Percentiles rank a stretch among this genome's conserved stretches.
Conservation (phyloP, 768 basidiomycete species). For the Guyanaporus albipodus region DNA sequence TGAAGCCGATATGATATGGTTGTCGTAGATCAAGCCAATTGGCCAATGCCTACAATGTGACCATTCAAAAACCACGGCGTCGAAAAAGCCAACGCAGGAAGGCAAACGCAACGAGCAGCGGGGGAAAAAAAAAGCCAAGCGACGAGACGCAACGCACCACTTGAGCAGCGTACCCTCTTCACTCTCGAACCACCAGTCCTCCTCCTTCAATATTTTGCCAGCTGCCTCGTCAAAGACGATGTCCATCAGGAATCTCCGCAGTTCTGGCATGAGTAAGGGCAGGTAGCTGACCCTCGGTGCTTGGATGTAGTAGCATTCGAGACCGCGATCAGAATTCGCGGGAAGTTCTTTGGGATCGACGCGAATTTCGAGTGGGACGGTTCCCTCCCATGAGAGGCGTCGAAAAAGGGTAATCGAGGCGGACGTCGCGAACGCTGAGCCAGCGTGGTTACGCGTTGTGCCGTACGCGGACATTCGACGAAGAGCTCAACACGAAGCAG, state of each 20-base stretch:
- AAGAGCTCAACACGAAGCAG: not conserved
- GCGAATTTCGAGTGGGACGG: conserved; percentile 84
- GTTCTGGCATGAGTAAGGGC: conserved; percentile 84
- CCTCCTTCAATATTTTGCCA: conserved; percentile 71
- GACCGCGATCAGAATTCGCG: conserved; percentile 82
- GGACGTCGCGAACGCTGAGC: conserved; percentile 46
- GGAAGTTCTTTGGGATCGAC: conserved; percentile 88
- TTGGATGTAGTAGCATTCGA: conserved; percentile 88
- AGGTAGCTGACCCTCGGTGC: conserved; percentile 93
- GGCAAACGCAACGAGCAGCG: not conserved
- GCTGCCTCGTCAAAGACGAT: conserved; percentile 88
- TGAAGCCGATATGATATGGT: conserved; percentile 62
- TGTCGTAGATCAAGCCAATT: conserved; percentile 90
- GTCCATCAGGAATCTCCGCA: conserved; percentile 84
- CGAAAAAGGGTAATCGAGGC: conserved; percentile 82
- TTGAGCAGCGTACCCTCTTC: conserved; percentile 78
- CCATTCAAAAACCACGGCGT: conserved; percentile 7
- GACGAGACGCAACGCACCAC: conserved; percentile 61
- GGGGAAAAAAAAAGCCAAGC: not conserved
- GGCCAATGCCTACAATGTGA: conserved; percentile 87
- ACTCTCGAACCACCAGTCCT: conserved; percentile 98
- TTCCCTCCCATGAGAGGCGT: conserved; percentile 86
- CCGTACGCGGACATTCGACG: conserved; percentile 49
- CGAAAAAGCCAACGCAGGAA: not conserved
- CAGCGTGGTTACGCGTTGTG: conserved; percentile 45